A percentile compares a stretch with the other conserved stretches of the same genome.
phyloP scores from a whole-genome alignment of 2,329 filamentous ascomycete genomes.

The Lachnellula hyalina region DNA sequence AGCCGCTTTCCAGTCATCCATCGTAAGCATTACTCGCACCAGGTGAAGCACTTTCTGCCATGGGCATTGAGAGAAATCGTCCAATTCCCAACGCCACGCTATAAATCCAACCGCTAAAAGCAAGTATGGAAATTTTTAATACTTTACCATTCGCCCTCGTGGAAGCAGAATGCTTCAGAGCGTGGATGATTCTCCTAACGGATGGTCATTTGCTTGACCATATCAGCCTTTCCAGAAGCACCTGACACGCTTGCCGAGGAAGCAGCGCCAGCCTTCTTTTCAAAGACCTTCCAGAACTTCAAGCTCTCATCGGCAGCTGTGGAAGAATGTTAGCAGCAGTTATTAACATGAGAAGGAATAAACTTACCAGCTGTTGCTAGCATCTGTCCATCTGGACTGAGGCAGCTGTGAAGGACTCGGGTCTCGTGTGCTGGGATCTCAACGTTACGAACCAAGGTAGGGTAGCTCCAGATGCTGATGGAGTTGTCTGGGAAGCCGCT shows the following conservation, averaged over 20 bases:
- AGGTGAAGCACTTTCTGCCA: constrained; percentile 44
- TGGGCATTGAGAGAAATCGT: constrained; percentile 38
- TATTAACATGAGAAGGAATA: not conserved
- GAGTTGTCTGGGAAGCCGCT: constrained; percentile 99
- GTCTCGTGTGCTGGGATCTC: constrained; percentile 98
- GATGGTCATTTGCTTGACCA: constrained; percentile 94
- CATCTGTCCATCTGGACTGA: constrained; percentile 97
- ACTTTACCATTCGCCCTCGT: constrained; percentile 29
- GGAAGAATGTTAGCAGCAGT: constrained; percentile 27
- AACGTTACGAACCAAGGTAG: constrained; percentile 91
- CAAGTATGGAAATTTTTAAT: constrained; percentile 33
- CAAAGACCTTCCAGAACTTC: constrained; percentile 99
- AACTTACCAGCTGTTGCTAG: constrained; percentile 78
- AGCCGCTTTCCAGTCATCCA: constrained; percentile 20
- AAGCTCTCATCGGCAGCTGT: constrained; percentile 87
- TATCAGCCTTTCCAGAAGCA: constrained; percentile 71
- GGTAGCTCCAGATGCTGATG: constrained; percentile 98
- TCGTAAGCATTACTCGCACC: constrained; percentile 32
- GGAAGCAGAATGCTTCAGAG: constrained; percentile 24
- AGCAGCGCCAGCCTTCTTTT: constrained; percentile 83
- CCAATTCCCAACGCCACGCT: constrained; percentile 51
- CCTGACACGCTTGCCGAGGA: constrained; percentile 61
- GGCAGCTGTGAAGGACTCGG: constrained; percentile 89
- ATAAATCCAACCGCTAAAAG: constrained; percentile 40
- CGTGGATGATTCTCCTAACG: constrained; percentile 45